Conservation (phyloP, 495 filamentous ascomycete genomes). For the Hyaloscypha finlandica region DNA sequence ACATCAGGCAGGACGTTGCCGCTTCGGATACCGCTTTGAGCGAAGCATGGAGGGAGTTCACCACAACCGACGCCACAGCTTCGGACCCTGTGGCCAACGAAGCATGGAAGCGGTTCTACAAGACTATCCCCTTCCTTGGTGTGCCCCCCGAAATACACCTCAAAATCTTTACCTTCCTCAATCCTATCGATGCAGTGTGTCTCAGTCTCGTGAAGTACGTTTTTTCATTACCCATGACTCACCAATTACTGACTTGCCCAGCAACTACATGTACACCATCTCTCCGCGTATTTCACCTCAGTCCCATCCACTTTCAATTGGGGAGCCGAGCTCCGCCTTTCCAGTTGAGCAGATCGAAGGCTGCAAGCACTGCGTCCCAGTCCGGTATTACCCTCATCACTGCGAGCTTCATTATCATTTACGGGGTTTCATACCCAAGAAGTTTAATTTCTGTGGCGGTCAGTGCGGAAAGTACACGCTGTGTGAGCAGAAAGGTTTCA, state of each 20-base stretch:
- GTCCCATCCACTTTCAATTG: background rate
- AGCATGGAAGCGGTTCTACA: slow-evolving; percentile 9
- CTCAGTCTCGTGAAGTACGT: slow-evolving; percentile 21
- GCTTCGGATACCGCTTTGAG: background rate
- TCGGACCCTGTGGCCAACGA: background rate
- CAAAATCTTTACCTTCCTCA: slow-evolving; percentile 11
- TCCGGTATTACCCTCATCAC: slow-evolving; percentile 25
- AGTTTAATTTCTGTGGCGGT: slow-evolving; percentile 15
- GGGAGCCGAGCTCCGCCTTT: slow-evolving; percentile 8
- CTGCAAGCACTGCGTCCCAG: slow-evolving; percentile 23
- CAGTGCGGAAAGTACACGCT: slow-evolving; percentile 18
- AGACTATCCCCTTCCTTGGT: slow-evolving; percentile 10
- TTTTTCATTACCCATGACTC: background rate
- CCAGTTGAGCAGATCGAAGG: slow-evolving; percentile 5
- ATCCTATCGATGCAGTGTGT: slow-evolving; percentile 22
- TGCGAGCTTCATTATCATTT: slow-evolving; percentile 30
- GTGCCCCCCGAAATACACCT: slow-evolving; percentile 19
- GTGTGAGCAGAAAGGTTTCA: slow-evolving; percentile 6
- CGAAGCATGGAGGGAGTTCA: slow-evolving; percentile 7
- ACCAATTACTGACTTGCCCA: background rate
- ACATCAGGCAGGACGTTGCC: background rate
- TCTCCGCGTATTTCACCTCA: background rate
- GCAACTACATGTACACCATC: slow-evolving; percentile 17
- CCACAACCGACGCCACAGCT: background rate
- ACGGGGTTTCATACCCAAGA: slow-evolving; percentile 9